Evolutionary conservation across 257 asterid species (phyloP), one percentile per base, ranked within the genome.

Genomic region (Voacanga thouarsii): DNA sequence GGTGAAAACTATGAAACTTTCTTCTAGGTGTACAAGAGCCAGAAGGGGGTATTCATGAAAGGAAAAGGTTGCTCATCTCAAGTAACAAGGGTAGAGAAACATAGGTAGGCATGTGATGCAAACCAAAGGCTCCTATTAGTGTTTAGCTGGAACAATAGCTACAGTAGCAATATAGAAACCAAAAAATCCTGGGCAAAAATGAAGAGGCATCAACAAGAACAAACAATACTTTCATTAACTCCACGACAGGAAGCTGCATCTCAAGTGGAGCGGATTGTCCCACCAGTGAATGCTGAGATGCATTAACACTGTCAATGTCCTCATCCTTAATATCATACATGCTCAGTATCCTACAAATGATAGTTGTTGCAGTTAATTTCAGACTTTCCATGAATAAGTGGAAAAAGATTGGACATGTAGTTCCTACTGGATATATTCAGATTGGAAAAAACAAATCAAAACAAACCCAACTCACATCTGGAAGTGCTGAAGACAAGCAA

Each of bases 401-500:
- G 26, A 50, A 33, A 18, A 21, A 73, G 41, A 57, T 37, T 55
- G 28, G 33, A 21, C 1, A 8, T 19, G 77, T 51, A 14, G 16
- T 41, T 43, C 79, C 55, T 57, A 57, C 14, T 41, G 61, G 75
- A 33, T 44, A 82, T n/a, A 61, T 41, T 39, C 50, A 72, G 14
- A 63, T 37, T 43, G 57, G 37, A 23, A 64, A 76, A 9, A 76
- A 61, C 18, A 73, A 43, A 26, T n/a, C n/a, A 12, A 73, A 19
- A 68, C 76, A 71, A 81, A 77, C 19, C 73, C 55, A 71, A 81
- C 97, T 84, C 82, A 88, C 99, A 93, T 89, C 83, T 88, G 96
- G 84, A 93, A 92, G 87, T 93, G 97, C 79, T 87, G 87, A 67
- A 96, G 96, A 78, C 98, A 93, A 77, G 94, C 94, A 83, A 91